Percentiles rank a stretch among this genome's conserved stretches.
These are phyloP conservation scores for Quercus robur DNA, from an alignment of 306 rosid genomes.

Conservation along the genomic window DNA sequence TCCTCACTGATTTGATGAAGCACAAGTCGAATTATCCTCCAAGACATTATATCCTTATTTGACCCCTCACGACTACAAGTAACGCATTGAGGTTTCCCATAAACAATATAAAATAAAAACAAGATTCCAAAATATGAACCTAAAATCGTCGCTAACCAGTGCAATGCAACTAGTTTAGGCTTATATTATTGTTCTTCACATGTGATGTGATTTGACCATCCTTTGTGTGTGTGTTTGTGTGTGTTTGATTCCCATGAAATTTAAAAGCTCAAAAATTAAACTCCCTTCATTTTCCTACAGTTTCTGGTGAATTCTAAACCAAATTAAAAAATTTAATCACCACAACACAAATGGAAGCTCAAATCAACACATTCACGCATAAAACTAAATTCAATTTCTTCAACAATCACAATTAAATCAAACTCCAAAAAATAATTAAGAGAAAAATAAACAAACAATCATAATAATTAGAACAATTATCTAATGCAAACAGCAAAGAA, in stretches of 20 bases:
- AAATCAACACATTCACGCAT: constrained; percentile 13
- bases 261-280: constrained; percentile 7
- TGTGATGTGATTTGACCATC: not conserved
- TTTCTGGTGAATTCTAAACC: constrained; percentile 12
- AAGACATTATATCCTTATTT: too few relatives aligned
- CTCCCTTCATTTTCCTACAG: constrained; percentile 2
- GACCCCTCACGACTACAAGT: too few relatives aligned
- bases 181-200: not conserved
- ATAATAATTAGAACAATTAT: constrained; percentile 19
- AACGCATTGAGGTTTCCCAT: too few relatives aligned
- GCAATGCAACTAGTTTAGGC: too few relatives aligned
- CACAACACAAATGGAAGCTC: constrained; percentile 8
- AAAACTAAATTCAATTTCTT: constrained; percentile 3
- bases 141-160: too few relatives aligned
- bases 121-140: too few relatives aligned
- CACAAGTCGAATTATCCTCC: too few relatives aligned
- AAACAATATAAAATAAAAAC: too few relatives aligned
- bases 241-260: not conserved
- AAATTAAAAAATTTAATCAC: not conserved
- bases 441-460: not conserved
- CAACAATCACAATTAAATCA: not conserved
- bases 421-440: not conserved
- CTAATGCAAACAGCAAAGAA: constrained; percentile 23
- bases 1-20: too few relatives aligned
- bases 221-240: not conserved